Evolutionary conservation across 116 monocot species (phyloP), one percentile per base, ranked within the genome.

Genomic region (Zostera marina): DNA sequence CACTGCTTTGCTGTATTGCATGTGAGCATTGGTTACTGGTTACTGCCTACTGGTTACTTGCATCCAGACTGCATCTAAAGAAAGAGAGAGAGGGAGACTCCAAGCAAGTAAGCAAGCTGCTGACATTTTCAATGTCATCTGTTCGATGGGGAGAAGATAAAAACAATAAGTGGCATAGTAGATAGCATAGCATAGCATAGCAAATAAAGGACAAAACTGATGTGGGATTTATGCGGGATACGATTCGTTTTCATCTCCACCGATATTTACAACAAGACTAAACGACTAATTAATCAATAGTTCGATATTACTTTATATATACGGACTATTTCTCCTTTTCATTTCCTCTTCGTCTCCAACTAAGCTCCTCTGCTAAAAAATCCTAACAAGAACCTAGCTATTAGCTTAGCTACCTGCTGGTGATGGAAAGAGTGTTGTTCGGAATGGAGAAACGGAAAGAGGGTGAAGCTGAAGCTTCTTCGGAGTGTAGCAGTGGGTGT

Each of bases 401-500:
- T n/a, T n/a, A n/a, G n/a, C n/a, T n/a, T n/a, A n/a, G n/a, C n/a
- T n/a, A n/a, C n/a, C n/a, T n/a, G n/a, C n/a, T n/a, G 44, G 44
- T 41, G 19, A 53, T 53, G 60, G 39, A 68, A 32, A 2, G 32
- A 32, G 32, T 32, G 20, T 21, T 59, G 52, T 5, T 67, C 47
- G 54, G 56, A 58, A 61, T 62, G 62, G 61, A 52, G 68, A 58
- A 68, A 52, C 8, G 80, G 61, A 61, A 69, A 49, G 63, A 57
- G 47, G 82, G 51, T 39, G 62, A 43, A 5, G 32, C 4, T 5
- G 2, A 2, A 5, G 32, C 4, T 32, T 32, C 32, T 17, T 88
- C 81, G n/a, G 81, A 82, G 39, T 88, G 85, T 72, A 88, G 75
- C 68, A 94, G 88, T 63, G 96, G 81, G 1, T 85, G 89, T 55